Base-by-base conservation (phyloP, 176 grass and related monocot species). In the Hordeum marinum region DNA sequence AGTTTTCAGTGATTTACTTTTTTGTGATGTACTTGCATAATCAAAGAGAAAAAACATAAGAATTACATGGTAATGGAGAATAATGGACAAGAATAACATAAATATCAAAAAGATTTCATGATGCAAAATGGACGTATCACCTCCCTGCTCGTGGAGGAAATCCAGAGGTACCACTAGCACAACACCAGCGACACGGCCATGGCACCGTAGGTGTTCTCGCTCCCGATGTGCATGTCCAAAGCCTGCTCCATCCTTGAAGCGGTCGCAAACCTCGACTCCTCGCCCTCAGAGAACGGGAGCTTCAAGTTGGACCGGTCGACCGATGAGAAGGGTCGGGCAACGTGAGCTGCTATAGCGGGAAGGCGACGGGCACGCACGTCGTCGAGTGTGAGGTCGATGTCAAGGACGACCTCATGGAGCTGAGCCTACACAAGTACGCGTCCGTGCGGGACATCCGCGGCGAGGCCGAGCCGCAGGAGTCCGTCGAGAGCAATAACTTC, bases 171-270 rank as follows among this genome's bases (percentile, higher is more conserved):
- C 41, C 93, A 98, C 85, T 92, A 98, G 68, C 83, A 86, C 66
- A 90, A 81, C 72, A 78, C 85, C 42, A 72, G 57, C 77, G 70
- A 62, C 23, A 54, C 26, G 21, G 42, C 40, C 21, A 41, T 48
- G 3, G 31, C 50, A 1, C 87, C 42, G 48, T 63, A 86, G 10
- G 52, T 72, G 2, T 93, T 98, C 81, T 90, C 91, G 36, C 87
- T 98, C 77, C 96, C 96, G 3, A 93, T 87, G 36, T 95, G 96
- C 36, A 87, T 98, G 36, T 94, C 96, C 5, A 95, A 98, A 88
- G 93, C 96, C 73, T 95, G 91, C 68, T 98, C 96, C 21, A 98
- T 98, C 39, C 91, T 98, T 4, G 93, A 98, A 82, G 96, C 96
- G 4, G 96, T 98, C 18, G 93, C 93, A 0, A 89, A 95, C 48